Evolutionary conservation across 2,329 filamentous ascomycete species (phyloP), one percentile per base, ranked within the genome.

Genomic region (Aspergillus sp.): DNA sequence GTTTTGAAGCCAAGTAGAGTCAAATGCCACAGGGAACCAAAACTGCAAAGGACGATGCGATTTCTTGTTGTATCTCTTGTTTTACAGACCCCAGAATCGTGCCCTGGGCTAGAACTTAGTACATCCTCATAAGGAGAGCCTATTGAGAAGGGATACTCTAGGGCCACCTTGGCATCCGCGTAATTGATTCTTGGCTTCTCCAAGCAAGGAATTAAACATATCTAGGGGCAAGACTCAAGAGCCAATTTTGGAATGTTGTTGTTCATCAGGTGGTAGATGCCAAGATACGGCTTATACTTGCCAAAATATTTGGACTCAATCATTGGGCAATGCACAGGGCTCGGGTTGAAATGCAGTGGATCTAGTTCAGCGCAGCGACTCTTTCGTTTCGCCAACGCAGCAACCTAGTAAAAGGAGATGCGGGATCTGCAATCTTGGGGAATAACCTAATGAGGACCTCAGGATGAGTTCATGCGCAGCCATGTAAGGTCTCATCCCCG

Each of bases 371-470:
- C 12, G 8, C 11, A 8, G 27, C 23, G 23, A 25, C 17, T 17
- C 6, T 19, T 37, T 25, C 27, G 14, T 39, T 49, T 46, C 17
- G 41, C 43, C 51, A 46, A 17, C 31, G 51, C 41, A 53, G 41
- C 40, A 46, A 52, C 43, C 51, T 40, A 12, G 52, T 27, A 19
- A 44, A 33, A 54, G n/a, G 21, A 35, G 11, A 15, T 33, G 41
- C 35, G 52, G 31, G 44, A 54, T 54, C 52, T 27, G 52, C 52
- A 48, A 11, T 47, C 52, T 54, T 54, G 52, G 49, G 27, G 31
- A 23, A 27, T 53, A 48, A 48, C 35, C 15, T 54, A 54, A 47
- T 47, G 37, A 40, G 52, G 21, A 48, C 51, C 41, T 33, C 41
- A 25, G n/a, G 25, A 21, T n/a, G 25, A 41, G 33, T 31, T 25